These are phyloP conservation scores for Helianthus tuberosus DNA, from an alignment of 129 eudicot genomes.

Conservation along the genomic window DNA sequence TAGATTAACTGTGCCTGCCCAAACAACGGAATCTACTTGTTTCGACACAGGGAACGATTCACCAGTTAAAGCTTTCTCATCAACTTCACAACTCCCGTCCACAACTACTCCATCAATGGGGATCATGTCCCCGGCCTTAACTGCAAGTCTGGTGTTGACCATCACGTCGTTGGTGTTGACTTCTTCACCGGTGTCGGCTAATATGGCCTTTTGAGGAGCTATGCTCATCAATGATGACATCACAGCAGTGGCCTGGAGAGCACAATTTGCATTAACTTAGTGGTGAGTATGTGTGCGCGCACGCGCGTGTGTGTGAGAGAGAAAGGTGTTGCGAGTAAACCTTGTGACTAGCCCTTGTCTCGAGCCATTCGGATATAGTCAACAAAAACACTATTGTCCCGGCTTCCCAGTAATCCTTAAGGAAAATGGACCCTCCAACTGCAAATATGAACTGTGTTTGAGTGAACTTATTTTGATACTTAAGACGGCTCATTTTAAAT, in stretches of 20 bases:
- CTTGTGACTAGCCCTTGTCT: conserved; percentile 72
- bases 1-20: conserved; percentile 92
- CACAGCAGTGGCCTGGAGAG: conserved; percentile 66
- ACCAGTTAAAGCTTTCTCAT: conserved; percentile 86
- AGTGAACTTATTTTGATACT: too few species aligned
- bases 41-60: conserved; percentile 86
- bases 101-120: conserved; percentile 88
- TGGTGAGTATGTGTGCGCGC: neutral
- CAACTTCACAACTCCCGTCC: conserved; percentile 87
- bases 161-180: conserved; percentile 59
- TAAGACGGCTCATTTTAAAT: too few species aligned
- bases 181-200: conserved; percentile 79
- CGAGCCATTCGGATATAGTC: conserved; percentile 73
- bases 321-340: conserved; percentile 16
- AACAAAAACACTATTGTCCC: conserved; percentile 70
- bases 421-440: conserved; percentile 63
- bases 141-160: conserved; percentile 72
- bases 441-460: conserved; percentile 22
- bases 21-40: conserved; percentile 72
- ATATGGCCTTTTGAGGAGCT: conserved; percentile 73
- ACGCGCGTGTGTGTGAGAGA: neutral
- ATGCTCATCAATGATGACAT: conserved; percentile 79
- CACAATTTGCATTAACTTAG: neutral
- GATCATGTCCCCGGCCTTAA: conserved; percentile 82
- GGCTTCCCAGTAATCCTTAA: conserved; percentile 69